Conservation (phyloP, 345 rosid genomes). For the Citrus sinensis region DNA sequence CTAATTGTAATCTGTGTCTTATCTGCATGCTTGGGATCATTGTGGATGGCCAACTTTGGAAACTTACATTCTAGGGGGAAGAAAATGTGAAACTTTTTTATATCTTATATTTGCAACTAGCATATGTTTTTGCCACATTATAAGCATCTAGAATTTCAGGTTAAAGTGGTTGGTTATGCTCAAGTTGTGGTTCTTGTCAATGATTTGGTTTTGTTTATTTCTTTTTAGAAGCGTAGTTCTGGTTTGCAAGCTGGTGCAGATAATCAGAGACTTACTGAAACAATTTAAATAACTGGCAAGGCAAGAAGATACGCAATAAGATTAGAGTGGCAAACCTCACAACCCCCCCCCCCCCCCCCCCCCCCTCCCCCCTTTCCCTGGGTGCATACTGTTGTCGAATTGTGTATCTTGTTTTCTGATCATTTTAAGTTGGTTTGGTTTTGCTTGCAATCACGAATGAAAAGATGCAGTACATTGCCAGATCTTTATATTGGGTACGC, state of each 20-base stretch:
- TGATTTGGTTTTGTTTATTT: background rate
- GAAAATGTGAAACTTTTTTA: background rate
- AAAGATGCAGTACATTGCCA: too few species aligned
- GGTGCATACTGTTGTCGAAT: background rate
- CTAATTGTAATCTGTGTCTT: conserved; percentile 3
- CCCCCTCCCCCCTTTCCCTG: too few species aligned
- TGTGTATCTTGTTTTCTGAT: background rate
- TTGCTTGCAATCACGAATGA: background rate
- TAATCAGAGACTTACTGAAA: background rate
- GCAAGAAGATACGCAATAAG: background rate
- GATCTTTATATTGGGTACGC: background rate
- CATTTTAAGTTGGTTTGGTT: background rate
- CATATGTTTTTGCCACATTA: background rate
- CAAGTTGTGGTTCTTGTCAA: background rate
- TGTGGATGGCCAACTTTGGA: background rate
- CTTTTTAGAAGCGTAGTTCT: background rate
- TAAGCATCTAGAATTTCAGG: background rate
- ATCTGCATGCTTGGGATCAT: background rate
- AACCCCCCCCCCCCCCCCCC: too few species aligned
- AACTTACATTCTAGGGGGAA: background rate
- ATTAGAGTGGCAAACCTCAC: background rate
- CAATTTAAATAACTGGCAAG: background rate
- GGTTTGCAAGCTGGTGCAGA: background rate
- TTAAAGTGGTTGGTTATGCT: background rate
- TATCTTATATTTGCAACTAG: background rate